A percentile compares a stretch with the other conserved stretches of the same genome.
Evolutionary conservation across 177 flowering plant genomes (phyloP).

Genomic region (Telopea speciosissima): DNA sequence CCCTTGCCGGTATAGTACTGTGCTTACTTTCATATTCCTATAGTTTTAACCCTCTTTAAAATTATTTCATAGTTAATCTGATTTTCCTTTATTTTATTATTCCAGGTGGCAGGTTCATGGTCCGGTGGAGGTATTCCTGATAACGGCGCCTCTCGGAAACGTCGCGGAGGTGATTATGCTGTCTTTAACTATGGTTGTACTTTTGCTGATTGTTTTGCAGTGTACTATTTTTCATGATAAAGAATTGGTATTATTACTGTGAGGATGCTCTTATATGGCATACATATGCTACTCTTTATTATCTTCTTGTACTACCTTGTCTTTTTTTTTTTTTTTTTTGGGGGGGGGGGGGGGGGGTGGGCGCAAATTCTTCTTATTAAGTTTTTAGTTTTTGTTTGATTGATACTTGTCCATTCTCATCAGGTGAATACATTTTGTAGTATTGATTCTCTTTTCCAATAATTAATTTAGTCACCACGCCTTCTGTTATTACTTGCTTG

Average conservation of each 20-base stretch:
- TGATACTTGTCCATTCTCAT: too few relatives aligned
- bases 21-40: not conserved
- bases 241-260: not conserved
- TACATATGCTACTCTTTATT: too few relatives aligned
- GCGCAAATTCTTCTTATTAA: too few relatives aligned
- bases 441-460: too few relatives aligned
- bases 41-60: not conserved
- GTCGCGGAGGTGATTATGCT: constrained; percentile 39
- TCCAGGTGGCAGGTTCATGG: constrained; percentile 32
- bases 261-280: not conserved
- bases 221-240: not conserved
- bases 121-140: constrained; percentile 29
- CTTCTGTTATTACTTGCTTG: not conserved
- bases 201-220: not conserved
- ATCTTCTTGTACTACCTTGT: too few relatives aligned
- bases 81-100: constrained; percentile 9
- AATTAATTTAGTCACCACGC: not conserved
- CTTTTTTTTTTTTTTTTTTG: too few relatives aligned
- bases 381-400: not conserved
- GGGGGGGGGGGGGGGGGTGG: too few relatives aligned
- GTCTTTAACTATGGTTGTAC: not conserved
- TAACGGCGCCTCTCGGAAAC: constrained; percentile 37
- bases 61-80: not conserved
- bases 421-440: too few relatives aligned
- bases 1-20: constrained; percentile 16